These are phyloP conservation scores for Starmera caribaea DNA, from an alignment of 805 yeast species.

Conservation along the genomic window DNA sequence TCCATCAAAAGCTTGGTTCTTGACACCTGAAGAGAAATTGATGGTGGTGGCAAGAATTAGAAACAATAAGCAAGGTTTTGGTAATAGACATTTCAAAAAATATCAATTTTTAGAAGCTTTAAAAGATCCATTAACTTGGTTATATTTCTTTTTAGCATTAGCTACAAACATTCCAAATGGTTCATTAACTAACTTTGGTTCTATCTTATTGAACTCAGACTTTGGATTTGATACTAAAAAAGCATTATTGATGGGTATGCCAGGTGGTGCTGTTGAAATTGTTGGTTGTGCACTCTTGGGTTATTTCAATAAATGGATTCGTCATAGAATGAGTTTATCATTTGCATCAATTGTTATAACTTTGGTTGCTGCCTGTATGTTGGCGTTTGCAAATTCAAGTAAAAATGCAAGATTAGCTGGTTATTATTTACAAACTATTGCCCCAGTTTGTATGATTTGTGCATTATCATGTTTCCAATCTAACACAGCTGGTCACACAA, in stretches of 20 bases:
- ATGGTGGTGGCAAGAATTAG: slow-evolving; percentile 34
- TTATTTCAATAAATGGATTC: slow-evolving; percentile 2
- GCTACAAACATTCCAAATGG: slow-evolving; percentile 31
- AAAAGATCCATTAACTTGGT: slow-evolving; percentile 24
- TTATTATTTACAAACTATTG: slow-evolving; percentile 2
- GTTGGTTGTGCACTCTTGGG: slow-evolving; percentile 15
- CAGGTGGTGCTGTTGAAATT: slow-evolving; percentile 19
- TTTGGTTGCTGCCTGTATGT: slow-evolving; percentile 18
- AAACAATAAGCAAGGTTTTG: slow-evolving; percentile 34
- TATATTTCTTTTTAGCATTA: slow-evolving; percentile 23
- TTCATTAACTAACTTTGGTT: slow-evolving; percentile 35
- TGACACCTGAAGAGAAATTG: slow-evolving; percentile 29
- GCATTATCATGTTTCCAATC: slow-evolving; percentile 24
- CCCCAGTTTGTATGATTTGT: slow-evolving; percentile 24
- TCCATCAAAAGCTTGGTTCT: slow-evolving; percentile 33
- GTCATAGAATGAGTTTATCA: slow-evolving; percentile 20
- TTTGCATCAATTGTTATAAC: slow-evolving; percentile 17
- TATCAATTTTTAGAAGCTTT: slow-evolving; percentile 30
- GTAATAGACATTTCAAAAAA: slow-evolving; percentile 27
- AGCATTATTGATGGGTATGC: slow-evolving; percentile 25
- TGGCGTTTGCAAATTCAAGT: slow-evolving; percentile 18
- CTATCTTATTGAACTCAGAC: slow-evolving; percentile 27
- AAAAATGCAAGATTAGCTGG: slow-evolving; percentile 6
- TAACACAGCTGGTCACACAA: slow-evolving; percentile 62
- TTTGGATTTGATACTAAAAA: slow-evolving; percentile 28